Conservation (phyloP, 2,329 filamentous ascomycete genomes). For the Fusarium globosum region DNA sequence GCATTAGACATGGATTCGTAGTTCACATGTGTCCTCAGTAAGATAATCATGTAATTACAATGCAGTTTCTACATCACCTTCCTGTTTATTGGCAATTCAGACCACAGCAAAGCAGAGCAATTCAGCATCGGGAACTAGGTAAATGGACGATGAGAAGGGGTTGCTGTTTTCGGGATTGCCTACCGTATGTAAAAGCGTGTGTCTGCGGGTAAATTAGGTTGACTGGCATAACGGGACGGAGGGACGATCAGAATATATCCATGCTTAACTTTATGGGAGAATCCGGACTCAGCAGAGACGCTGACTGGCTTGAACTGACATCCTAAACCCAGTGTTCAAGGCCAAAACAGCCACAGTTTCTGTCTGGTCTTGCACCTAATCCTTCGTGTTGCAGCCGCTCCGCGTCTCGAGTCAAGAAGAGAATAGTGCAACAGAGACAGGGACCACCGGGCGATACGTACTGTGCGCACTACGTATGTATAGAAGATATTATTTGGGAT, state of each 20-base stretch:
- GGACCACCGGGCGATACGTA: not conserved
- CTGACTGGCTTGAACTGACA: conserved; percentile 36
- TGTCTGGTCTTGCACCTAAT: not conserved
- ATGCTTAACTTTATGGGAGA: conserved; percentile 39
- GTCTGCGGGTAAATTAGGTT: conserved; percentile 31
- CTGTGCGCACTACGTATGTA: not conserved
- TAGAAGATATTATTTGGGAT: not conserved
- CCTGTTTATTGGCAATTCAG: conserved; percentile 9
- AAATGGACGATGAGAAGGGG: conserved; percentile 11
- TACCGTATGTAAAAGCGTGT: conserved; percentile 15
- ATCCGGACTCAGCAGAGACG: conserved; percentile 31
- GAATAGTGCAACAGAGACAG: conserved; percentile 1
- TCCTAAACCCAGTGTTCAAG: conserved; percentile 15
- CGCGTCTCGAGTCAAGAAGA: conserved; percentile 22
- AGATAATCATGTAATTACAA: not conserved
- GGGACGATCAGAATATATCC: conserved; percentile 39
- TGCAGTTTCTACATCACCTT: conserved; percentile 1
- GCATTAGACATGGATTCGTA: conserved; percentile 7
- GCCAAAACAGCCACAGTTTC: conserved; percentile 33
- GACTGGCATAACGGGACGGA: conserved; percentile 35
- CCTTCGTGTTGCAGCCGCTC: conserved; percentile 24
- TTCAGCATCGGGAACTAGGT: not conserved
- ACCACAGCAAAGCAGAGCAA: not conserved
- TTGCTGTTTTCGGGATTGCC: conserved; percentile 28
- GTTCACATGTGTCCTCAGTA: conserved; percentile 6